Evolutionary conservation across 495 filamentous ascomycete species (phyloP).

Genomic region (Aspergillus homomorphus): DNA sequence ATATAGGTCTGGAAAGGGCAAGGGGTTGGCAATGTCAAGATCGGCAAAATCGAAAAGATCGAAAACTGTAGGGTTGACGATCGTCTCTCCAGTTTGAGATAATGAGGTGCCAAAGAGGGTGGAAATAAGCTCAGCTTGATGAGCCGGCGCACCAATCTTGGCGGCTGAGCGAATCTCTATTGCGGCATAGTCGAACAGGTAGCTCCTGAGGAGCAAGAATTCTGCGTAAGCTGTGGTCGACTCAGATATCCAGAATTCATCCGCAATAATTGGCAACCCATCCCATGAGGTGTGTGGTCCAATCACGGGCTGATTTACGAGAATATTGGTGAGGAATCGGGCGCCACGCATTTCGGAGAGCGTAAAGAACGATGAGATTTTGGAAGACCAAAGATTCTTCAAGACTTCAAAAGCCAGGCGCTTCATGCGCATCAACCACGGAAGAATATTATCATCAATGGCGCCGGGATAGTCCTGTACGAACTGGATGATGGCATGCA

Average conservation of each 20-base stretch:
- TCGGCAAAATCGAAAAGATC: conserved; percentile 92
- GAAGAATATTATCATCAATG: conserved; percentile 57
- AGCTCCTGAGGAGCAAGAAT: conserved; percentile 70
- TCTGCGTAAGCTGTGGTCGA: conserved; percentile 64
- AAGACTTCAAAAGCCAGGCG: conserved; percentile 74
- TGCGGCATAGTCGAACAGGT: conserved; percentile 76
- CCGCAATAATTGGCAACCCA: conserved; percentile 46
- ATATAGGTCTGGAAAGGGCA: conserved; percentile 45
- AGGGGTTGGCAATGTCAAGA: conserved; percentile 54
- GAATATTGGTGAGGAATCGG: conserved; percentile 68
- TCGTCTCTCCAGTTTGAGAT: conserved; percentile 56
- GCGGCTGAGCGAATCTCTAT: conserved; percentile 78
- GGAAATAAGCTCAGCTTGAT: conserved; percentile 74
- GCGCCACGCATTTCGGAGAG: conserved; percentile 72
- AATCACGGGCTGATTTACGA: conserved; percentile 62
- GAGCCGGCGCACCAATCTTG: conserved; percentile 63
- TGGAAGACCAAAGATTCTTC: conserved; percentile 76
- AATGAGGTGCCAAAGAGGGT: conserved; percentile 73
- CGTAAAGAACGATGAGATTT: conserved; percentile 70
- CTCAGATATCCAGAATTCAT: conserved; percentile 62
- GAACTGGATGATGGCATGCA: conserved; percentile 73
- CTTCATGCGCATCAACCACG: conserved; percentile 72
- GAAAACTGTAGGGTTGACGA: conserved; percentile 70
- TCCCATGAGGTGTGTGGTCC: conserved; percentile 67
- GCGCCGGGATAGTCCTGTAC: conserved; percentile 59